phyloP scores from a whole-genome alignment of 352 stramenopile genomes.

The Saprolegnia parasitica region DNA sequence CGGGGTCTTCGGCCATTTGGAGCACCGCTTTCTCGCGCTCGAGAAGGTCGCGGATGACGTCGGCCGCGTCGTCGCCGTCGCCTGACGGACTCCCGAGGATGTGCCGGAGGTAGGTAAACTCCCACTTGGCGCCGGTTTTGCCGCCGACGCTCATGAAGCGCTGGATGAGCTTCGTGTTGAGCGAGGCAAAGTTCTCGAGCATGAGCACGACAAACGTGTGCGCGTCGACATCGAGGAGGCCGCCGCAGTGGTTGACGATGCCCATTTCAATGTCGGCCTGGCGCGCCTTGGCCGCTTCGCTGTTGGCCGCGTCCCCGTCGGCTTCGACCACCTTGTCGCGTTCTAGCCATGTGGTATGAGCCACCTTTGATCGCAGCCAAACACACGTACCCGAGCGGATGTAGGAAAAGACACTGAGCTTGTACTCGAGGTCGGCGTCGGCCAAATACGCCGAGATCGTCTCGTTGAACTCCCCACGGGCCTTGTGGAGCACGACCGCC shows the following conservation, averaged over 20 bases:
- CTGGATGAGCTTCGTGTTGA: slow-evolving; percentile 84
- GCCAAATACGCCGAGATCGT: slow-evolving; percentile 77
- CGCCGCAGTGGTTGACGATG: slow-evolving; percentile 62
- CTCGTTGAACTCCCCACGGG: slow-evolving; percentile 62
- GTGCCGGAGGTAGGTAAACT: slow-evolving; percentile 78
- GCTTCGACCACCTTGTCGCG: slow-evolving; percentile 47
- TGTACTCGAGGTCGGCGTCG: slow-evolving; percentile 74
- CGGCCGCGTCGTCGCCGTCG: slow-evolving; percentile 61
- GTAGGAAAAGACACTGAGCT: slow-evolving; percentile 81
- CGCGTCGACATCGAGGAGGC: slow-evolving; percentile 85
- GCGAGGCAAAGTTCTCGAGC: slow-evolving; percentile 75
- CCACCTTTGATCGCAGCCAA: neutral
- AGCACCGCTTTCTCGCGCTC: slow-evolving; percentile 56
- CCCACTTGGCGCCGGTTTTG: slow-evolving; percentile 65
- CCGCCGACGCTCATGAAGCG: slow-evolving; percentile 76
- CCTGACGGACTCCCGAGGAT: slow-evolving; percentile 48
- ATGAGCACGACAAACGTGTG: slow-evolving; percentile 85
- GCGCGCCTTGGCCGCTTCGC: slow-evolving; percentile 35
- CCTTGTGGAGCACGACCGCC: slow-evolving; percentile 77
- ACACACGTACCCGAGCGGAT: slow-evolving; percentile 41
- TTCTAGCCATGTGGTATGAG: slow-evolving; percentile 26
- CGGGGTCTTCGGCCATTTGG: slow-evolving; percentile 62
- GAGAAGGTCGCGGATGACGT: slow-evolving; percentile 73
- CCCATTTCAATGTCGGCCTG: slow-evolving; percentile 67
- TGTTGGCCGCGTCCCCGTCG: slow-evolving; percentile 35